A percentile compares a stretch with the other conserved stretches of the same genome.
phyloP scores from a whole-genome alignment of 495 filamentous ascomycete genomes.

The Massariosphaeria phaeospora region DNA sequence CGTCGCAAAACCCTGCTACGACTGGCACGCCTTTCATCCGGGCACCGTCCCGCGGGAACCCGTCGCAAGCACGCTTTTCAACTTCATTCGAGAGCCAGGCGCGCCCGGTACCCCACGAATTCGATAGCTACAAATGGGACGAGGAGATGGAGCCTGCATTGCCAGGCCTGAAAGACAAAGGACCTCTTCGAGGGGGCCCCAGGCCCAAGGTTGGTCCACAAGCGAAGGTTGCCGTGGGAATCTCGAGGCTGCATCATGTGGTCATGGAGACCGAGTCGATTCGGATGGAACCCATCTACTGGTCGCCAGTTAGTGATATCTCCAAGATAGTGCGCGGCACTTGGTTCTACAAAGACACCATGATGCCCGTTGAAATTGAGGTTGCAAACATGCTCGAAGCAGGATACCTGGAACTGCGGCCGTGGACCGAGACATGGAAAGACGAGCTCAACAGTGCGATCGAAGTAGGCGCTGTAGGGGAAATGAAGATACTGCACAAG shows the following conservation, averaged over 20 bases:
- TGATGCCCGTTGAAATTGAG: slow-evolving; percentile 81
- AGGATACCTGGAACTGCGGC: slow-evolving; percentile 78
- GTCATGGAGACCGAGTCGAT: slow-evolving; percentile 36
- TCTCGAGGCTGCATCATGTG: slow-evolving; percentile 42
- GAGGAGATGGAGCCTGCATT: slow-evolving; percentile 32
- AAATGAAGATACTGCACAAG: slow-evolving; percentile 79
- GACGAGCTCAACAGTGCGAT: slow-evolving; percentile 89
- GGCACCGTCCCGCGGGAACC: slow-evolving; percentile 38
- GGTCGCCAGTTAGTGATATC: slow-evolving; percentile 91
- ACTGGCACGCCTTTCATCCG: slow-evolving; percentile 44
- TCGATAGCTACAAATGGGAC: slow-evolving; percentile 43
- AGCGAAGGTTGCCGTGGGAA: slow-evolving; percentile 41
- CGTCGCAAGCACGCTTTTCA: slow-evolving; percentile 10
- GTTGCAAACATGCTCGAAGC: slow-evolving; percentile 88
- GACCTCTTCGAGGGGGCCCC: slow-evolving; percentile 2
- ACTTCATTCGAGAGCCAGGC: slow-evolving; percentile 10
- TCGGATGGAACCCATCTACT: slow-evolving; percentile 92
- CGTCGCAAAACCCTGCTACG: slow-evolving; percentile 24
- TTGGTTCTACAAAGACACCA: slow-evolving; percentile 95
- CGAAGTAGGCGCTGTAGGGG: slow-evolving; percentile 82
- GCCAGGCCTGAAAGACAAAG: slow-evolving; percentile 13
- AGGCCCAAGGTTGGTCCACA: slow-evolving; percentile 20
- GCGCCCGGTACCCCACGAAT: slow-evolving; percentile 24
- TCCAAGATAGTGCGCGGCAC: slow-evolving; percentile 78
- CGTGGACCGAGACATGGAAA: slow-evolving; percentile 89